These are phyloP conservation scores for Geotrichum cucujoidarum DNA, from an alignment of 1,139 yeast genomes.

Conservation along the genomic window DNA sequence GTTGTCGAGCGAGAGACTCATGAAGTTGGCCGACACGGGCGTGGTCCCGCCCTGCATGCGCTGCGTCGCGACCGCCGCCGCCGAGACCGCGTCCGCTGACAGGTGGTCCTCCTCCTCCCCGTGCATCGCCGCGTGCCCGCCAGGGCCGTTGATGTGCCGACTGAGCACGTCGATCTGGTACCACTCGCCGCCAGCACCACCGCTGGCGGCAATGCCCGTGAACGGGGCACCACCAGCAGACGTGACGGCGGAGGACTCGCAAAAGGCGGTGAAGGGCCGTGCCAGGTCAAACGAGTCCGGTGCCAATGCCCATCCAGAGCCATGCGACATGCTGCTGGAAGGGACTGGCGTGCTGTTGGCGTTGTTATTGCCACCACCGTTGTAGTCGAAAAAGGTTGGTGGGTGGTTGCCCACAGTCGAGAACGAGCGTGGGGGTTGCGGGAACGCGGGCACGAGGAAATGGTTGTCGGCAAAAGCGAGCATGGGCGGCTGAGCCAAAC, in stretches of 20 bases:
- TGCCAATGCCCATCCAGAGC: background rate
- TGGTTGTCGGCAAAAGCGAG: slow-evolving; percentile 1
- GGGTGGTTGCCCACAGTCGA: background rate
- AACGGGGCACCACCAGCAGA: background rate
- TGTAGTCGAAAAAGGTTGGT: background rate
- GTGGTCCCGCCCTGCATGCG: slow-evolving; percentile 1
- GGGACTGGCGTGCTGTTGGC: slow-evolving; percentile 11
- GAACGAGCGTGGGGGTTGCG: slow-evolving; percentile 3
- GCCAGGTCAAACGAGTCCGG: slow-evolving; percentile 13
- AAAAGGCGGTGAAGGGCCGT: slow-evolving; percentile 19
- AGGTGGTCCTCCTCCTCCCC: too few species aligned
- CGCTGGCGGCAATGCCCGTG: background rate
- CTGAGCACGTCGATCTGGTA: slow-evolving; percentile 14
- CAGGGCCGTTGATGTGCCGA: background rate
- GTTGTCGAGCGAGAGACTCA: slow-evolving; percentile 8
- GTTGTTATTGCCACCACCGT: background rate
- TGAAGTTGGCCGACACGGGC: slow-evolving; percentile 7
- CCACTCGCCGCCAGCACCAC: slow-evolving; percentile 3
- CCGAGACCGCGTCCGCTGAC: slow-evolving; percentile 6
- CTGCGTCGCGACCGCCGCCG: slow-evolving; percentile 6
- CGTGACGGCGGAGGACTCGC: slow-evolving; percentile 9
- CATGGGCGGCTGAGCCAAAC: background rate
- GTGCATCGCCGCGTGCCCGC: background rate
- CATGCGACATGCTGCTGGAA: slow-evolving; percentile 5
- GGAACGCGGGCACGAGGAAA: background rate